Base-by-base conservation (phyloP, 257 asterid genomes). In the Hygrophila difformis region DNA sequence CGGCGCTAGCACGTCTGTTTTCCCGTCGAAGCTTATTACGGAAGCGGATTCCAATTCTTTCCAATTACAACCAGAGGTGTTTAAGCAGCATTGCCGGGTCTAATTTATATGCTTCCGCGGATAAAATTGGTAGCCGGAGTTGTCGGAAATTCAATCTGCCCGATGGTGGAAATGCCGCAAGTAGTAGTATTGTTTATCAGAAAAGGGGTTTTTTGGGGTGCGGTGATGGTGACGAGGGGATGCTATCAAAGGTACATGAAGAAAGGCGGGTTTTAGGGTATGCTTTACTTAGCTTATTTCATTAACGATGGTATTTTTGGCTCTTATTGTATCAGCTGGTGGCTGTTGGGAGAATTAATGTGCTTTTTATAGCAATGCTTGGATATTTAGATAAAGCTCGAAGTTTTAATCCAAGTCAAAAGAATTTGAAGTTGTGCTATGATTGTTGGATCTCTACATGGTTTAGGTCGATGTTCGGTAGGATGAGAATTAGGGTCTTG, bases 231-330 rank as follows among this genome's bases (percentile, higher is more conserved):
- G 82, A 70, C 23, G 91, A 79, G 51, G 93, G 92, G 39, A 55
- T 62, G 67, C 60, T 85, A 2, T 67, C 98, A 18, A 79, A 75
- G 75, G 68, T 79, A 20, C 66, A 82, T 18, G 77, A 85, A 60
- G 98, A 85, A 49, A 72, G 61, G 56, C 87, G 83, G 43, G 82
- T 84, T 51, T 46, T 85, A 39, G 97, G 96, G 97, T 89, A 62
- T 43, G 39, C 22, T 31, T 29, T 12, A 13, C 4, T 49, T 47
- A 44, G 8, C 33, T 49, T 2, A 29, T 2, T 18, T 3, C 31
- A 24, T 24, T 24, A 24, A 24, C 8, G 22, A 6, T 20, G 13
- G 5, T 5, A 18, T 31, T 12, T 4, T 4, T 4, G n/a, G n/a
- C n/a, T n/a, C n/a, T n/a, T n/a, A n/a, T n/a, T n/a, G n/a, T n/a